phyloP scores from a whole-genome alignment of 2,329 filamentous ascomycete genomes.

The Pseudocercospora eumusae region DNA sequence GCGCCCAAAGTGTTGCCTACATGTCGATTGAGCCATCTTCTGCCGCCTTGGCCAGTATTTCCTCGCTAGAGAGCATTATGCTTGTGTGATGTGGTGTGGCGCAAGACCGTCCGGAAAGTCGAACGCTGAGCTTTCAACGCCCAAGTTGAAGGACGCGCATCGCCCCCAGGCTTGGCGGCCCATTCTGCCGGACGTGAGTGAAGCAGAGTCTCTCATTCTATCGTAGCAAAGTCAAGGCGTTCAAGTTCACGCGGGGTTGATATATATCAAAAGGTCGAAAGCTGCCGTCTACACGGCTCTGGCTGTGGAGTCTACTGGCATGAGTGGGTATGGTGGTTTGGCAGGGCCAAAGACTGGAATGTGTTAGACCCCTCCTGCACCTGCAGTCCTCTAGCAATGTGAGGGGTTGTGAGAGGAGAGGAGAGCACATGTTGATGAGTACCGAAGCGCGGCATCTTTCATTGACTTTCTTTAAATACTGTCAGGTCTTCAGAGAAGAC shows the following conservation, averaged over 20 bases:
- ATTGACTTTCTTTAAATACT: conserved; percentile 2
- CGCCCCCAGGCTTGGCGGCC: not conserved
- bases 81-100: conserved; percentile 22
- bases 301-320: not conserved
- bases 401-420: conserved; percentile 1
- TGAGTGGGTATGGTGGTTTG: conserved; percentile 5
- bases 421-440: not conserved
- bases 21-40: conserved; percentile 60
- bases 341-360: not conserved
- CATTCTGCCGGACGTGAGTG: not conserved
- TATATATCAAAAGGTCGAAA: too few species aligned
- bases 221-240: not conserved
- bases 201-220: not conserved
- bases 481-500: not conserved
- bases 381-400: not conserved
- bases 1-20: conserved; percentile 44
- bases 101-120: conserved; percentile 20
- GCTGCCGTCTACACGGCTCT: not conserved
- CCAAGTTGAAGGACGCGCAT: conserved; percentile 3
- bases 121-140: not conserved
- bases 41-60: conserved; percentile 58
- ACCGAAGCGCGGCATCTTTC: not conserved
- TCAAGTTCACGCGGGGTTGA: too few species aligned
- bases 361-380: conserved; percentile 5
- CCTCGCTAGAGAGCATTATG: conserved; percentile 45